Evolutionary conservation across 768 basidiomycete genomes (phyloP).

Genomic region (Boletales sp.): DNA sequence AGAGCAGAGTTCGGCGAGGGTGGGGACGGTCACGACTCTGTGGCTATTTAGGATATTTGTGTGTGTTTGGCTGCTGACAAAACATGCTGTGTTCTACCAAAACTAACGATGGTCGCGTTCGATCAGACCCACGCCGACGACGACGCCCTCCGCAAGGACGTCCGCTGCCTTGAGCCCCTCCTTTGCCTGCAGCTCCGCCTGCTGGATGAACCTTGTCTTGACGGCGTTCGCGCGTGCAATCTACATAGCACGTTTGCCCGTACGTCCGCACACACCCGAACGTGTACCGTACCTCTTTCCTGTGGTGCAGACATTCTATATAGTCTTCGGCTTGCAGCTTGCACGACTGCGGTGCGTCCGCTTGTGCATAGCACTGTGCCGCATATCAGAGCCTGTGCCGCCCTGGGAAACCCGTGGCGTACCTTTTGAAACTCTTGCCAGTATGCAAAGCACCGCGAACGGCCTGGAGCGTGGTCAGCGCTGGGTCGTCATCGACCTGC

Average conservation of each 20-base stretch:
- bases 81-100: slow-evolving; percentile 14
- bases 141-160: slow-evolving; percentile 67
- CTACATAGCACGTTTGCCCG: slow-evolving; percentile 29
- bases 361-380: slow-evolving; percentile 81
- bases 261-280: not conserved
- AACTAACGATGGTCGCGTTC: slow-evolving; percentile 39
- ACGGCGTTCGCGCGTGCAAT: slow-evolving; percentile 65
- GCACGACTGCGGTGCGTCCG: slow-evolving; percentile 75
- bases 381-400: slow-evolving; percentile 5
- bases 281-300: slow-evolving; percentile 73
- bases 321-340: slow-evolving; percentile 76
- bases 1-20: slow-evolving; percentile 18
- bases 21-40: slow-evolving; percentile 14
- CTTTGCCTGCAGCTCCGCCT: slow-evolving; percentile 59
- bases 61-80: slow-evolving; percentile 38
- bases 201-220: slow-evolving; percentile 67
- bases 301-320: slow-evolving; percentile 85
- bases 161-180: slow-evolving; percentile 73
- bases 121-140: slow-evolving; percentile 75
- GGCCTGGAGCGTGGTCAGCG: slow-evolving; percentile 44
- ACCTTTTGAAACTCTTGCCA: slow-evolving; percentile 91
- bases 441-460: slow-evolving; percentile 82
- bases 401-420: not conserved
- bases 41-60: slow-evolving; percentile 38
- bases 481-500: not conserved